Evolutionary conservation across 192 early-diverging fungal genomes (phyloP).

Genomic region (Dissophora ornata): DNA sequence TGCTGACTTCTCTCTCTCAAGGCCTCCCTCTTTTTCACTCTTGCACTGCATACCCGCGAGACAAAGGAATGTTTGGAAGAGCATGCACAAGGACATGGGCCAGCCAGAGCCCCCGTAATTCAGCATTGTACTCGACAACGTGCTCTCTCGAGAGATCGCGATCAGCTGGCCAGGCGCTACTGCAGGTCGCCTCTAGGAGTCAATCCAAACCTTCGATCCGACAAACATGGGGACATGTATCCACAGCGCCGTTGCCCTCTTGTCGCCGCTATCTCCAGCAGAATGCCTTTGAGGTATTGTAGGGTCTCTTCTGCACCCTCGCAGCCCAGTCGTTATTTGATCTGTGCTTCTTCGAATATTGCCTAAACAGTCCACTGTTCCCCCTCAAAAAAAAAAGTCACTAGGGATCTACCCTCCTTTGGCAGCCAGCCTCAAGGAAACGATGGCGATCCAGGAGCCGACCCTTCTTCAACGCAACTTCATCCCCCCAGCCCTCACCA

Average conservation of each 20-base stretch:
- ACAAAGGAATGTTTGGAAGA: conserved; percentile 6
- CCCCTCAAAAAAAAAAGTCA: conserved; percentile 19
- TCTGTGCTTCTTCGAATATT: too few species aligned
- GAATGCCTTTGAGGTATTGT: conserved; percentile 44
- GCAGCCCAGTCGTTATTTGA: not conserved
- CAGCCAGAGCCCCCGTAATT: not conserved
- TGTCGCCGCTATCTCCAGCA: conserved; percentile 16
- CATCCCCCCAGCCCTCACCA: conserved; percentile 56
- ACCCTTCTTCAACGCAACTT: conserved; percentile 57
- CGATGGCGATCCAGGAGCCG: conserved; percentile 37
- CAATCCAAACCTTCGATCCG: not conserved
- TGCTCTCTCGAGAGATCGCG: not conserved
- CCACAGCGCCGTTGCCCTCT: not conserved
- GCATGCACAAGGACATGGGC: conserved; percentile 27
- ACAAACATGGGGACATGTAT: not conserved
- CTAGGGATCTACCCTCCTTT: conserved; percentile 42
- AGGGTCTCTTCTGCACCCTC: too few species aligned
- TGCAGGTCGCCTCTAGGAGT: not conserved
- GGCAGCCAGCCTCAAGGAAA: conserved; percentile 23
- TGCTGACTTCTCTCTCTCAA: not conserved
- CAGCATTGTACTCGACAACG: not conserved
- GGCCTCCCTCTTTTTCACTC: not conserved
- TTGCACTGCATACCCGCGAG: not conserved
- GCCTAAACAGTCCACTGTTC: too few species aligned
- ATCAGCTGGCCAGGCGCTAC: not conserved